These are phyloP conservation scores for Hypoxylon sp. DNA, from an alignment of 2,329 filamentous ascomycete genomes.

Conservation along the genomic window DNA sequence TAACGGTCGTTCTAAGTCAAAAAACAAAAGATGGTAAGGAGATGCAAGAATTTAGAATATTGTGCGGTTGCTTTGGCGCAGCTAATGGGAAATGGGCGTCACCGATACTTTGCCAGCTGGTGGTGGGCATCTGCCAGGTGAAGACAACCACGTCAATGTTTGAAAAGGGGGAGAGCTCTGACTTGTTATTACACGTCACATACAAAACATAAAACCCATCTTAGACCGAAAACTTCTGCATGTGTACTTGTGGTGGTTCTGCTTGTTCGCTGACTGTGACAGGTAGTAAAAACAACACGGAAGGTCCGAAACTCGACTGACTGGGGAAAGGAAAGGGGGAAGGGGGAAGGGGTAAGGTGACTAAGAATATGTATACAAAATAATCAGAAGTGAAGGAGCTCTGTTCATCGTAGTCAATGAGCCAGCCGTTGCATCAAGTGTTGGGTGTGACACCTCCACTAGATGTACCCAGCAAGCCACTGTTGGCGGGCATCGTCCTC, in stretches of 20 bases:
- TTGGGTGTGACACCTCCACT: background rate
- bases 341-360: too few species aligned
- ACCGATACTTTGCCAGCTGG: conserved; percentile 40
- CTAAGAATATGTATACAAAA: too few species aligned
- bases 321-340: too few species aligned
- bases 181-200: background rate
- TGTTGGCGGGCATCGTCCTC: background rate
- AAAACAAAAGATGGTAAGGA: background rate
- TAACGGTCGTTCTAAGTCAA: conserved; percentile 10
- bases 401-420: too few species aligned
- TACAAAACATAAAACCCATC: background rate
- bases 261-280: too few species aligned
- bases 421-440: background rate
- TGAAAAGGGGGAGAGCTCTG: background rate
- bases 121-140: conserved; percentile 6
- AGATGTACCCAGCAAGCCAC: too few species aligned
- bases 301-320: too few species aligned
- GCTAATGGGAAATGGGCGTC: conserved; percentile 27
- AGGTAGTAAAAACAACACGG: too few species aligned
- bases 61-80: conserved; percentile 21
- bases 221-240: background rate
- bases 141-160: background rate
- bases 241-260: too few species aligned
- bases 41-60: conserved; percentile 24
- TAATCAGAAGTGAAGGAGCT: too few species aligned